Evolutionary conservation across 1,284 basidiomycete genomes (phyloP).

Genomic region (Fomitopsis schrenkii): DNA sequence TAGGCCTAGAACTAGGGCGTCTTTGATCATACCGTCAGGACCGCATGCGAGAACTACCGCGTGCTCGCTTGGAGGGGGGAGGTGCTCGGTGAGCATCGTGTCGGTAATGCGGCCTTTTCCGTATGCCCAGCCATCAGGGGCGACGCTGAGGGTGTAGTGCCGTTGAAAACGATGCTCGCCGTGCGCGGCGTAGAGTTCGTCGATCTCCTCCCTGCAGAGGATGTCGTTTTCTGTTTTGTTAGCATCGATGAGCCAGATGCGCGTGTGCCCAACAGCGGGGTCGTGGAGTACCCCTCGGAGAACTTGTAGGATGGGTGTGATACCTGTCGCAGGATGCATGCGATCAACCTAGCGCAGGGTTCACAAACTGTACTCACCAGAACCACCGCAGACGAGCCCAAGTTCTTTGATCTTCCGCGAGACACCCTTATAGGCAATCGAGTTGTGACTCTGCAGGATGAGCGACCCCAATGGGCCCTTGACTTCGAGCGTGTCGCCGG

Average conservation of each 20-base stretch:
- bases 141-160: conserved; percentile 41
- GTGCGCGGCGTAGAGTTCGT: conserved; percentile 32
- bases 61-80: conserved; percentile 35
- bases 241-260: conserved; percentile 49
- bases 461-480: conserved; percentile 67
- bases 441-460: conserved; percentile 44
- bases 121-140: conserved; percentile 36
- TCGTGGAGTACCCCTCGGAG: conserved; percentile 48
- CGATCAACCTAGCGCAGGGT: background rate
- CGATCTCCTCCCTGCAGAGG: conserved; percentile 49
- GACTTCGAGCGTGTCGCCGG: conserved; percentile 52
- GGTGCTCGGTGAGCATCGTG: conserved; percentile 34
- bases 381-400: conserved; percentile 60
- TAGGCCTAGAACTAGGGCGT: conserved; percentile 24
- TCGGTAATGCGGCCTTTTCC: conserved; percentile 41
- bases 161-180: conserved; percentile 37
- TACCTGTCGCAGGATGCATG: conserved; percentile 31
- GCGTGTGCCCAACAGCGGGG: conserved; percentile 31
- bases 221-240: conserved; percentile 53
- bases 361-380: conserved; percentile 28
- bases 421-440: conserved; percentile 36
- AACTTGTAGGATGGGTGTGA: conserved; percentile 59
- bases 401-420: conserved; percentile 38
- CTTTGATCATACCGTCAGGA: conserved; percentile 40
- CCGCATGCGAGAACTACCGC: conserved; percentile 51